Base-by-base conservation (phyloP, 2,329 filamentous ascomycete genomes). In the Bipolaris victoriae region DNA sequence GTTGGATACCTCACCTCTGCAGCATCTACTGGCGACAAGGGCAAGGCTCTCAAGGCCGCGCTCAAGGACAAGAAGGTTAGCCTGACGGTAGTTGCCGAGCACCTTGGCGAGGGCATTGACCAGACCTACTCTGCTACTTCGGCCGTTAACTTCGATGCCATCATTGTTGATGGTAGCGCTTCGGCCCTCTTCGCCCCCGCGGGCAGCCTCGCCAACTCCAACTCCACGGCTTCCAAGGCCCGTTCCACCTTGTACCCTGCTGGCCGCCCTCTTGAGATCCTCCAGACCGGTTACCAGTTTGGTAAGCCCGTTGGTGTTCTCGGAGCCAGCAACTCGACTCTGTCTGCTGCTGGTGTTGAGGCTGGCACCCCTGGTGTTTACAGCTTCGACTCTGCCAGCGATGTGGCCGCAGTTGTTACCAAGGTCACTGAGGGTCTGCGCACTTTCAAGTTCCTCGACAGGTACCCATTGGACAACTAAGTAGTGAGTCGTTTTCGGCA, bases 241-340 rank as follows among this genome's bases (percentile, higher is more conserved):
- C 61, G 60, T 20, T 84, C 82, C 3, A 80, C 85, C 0, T 78
- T 91, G 6, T 91, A 84, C 73, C 89, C 89, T 0, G 78, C 82
- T 1, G 85, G 85, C 1, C 81, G 88, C 0, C 89, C 89, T 0
- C 74, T 82, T 2, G 83, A 89, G 77, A 88, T 91, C 49, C 72
- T 90, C 16, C 70, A 80, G 15, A 84, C 88, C 67, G 84, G 81
- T 0, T 91, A 86, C 76, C 79, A 84, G 22, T 91, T 86, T 79
- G 89, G 88, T 3, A 92, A 92, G 80, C 86, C 89, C 0, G 78
- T 91, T 22, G 88, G 80, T 13, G 84, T 83, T 26, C 62, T 90
- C 1, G 88, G 86, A 1, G 73, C 67, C 11, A 76, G 75, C 0
- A 76, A 63, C n/a, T 51, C 55, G 3, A 78, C 80, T 3, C 73